Evolutionary conservation across 2,329 filamentous ascomycete genomes (phyloP).

Genomic region (Paraphoma chrysanthemicola): DNA sequence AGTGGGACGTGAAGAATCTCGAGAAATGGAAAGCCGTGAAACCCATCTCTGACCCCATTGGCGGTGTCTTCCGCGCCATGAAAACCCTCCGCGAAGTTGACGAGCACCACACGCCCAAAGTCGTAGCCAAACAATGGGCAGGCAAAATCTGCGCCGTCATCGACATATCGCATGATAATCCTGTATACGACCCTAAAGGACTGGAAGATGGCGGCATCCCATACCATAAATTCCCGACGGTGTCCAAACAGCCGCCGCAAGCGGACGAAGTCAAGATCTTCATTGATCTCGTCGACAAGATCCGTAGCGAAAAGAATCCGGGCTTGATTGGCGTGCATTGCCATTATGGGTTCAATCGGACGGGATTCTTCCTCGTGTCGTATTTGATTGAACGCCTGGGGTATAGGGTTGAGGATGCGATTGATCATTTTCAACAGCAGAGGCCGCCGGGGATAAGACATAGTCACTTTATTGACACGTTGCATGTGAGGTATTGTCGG

Average conservation of each 20-base stretch:
- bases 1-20: slow-evolving; percentile 98
- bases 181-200: slow-evolving; percentile 79
- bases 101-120: slow-evolving; percentile 76
- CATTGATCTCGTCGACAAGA: slow-evolving; percentile 62
- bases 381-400: slow-evolving; percentile 86
- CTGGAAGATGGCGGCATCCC: slow-evolving; percentile 53
- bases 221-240: slow-evolving; percentile 84
- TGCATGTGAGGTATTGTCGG: slow-evolving; percentile 78
- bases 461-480: slow-evolving; percentile 82
- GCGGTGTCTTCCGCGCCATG: slow-evolving; percentile 81
- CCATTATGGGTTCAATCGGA: slow-evolving; percentile 95
- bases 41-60: slow-evolving; percentile 81
- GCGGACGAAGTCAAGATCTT: slow-evolving; percentile 67
- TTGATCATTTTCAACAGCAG: slow-evolving; percentile 76
- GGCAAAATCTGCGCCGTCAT: slow-evolving; percentile 75
- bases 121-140: slow-evolving; percentile 74
- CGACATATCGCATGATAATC: slow-evolving; percentile 89
- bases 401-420: slow-evolving; percentile 75
- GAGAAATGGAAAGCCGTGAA: slow-evolving; percentile 84
- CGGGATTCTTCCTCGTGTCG: slow-evolving; percentile 87
- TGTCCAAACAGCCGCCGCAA: slow-evolving; percentile 86
- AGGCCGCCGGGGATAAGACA: slow-evolving; percentile 87
- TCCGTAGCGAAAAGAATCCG: slow-evolving; percentile 41
- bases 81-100: slow-evolving; percentile 94
- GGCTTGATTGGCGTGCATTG: slow-evolving; percentile 82